phyloP scores from a whole-genome alignment of 129 eudicot genomes.

The Heracleum sosnowskyi region DNA sequence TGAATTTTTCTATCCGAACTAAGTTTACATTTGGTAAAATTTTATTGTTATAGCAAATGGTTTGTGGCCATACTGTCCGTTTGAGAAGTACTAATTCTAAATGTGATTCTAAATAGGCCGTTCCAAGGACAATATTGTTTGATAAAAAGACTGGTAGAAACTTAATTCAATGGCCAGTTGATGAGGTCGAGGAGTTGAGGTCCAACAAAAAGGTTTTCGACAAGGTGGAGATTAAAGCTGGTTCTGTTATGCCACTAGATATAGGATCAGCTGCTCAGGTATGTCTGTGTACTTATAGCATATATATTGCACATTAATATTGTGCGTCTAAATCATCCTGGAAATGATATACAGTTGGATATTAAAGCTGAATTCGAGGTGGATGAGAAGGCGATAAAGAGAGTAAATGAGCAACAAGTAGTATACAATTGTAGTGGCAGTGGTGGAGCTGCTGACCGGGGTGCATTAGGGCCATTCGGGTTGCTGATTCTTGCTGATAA shows the following conservation, averaged over 20 bases:
- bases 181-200: slow-evolving; percentile 66
- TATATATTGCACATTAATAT: not conserved
- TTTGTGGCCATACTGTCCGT: not conserved
- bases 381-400: slow-evolving; percentile 32
- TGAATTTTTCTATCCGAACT: not conserved
- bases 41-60: too few species aligned
- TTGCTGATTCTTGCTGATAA: slow-evolving; percentile 31
- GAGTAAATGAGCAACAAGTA: slow-evolving; percentile 20
- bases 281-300: not conserved
- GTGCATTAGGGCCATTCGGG: slow-evolving; percentile 55
- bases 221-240: slow-evolving; percentile 40
- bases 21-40: not conserved
- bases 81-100: not conserved
- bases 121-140: slow-evolving; percentile 64
- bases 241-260: slow-evolving; percentile 60
- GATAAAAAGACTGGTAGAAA: slow-evolving; percentile 67
- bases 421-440: slow-evolving; percentile 39
- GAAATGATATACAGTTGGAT: slow-evolving; percentile 38
- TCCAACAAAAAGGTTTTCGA: slow-evolving; percentile 26
- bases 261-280: slow-evolving; percentile 65
- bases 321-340: not conserved
- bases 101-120: slow-evolving; percentile 27
- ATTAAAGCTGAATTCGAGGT: slow-evolving; percentile 67
- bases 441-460: slow-evolving; percentile 34
- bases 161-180: slow-evolving; percentile 80